These are phyloP conservation scores for Panicum miliaceum DNA, from an alignment of 176 grass and related monocot species.

Conservation along the genomic window DNA sequence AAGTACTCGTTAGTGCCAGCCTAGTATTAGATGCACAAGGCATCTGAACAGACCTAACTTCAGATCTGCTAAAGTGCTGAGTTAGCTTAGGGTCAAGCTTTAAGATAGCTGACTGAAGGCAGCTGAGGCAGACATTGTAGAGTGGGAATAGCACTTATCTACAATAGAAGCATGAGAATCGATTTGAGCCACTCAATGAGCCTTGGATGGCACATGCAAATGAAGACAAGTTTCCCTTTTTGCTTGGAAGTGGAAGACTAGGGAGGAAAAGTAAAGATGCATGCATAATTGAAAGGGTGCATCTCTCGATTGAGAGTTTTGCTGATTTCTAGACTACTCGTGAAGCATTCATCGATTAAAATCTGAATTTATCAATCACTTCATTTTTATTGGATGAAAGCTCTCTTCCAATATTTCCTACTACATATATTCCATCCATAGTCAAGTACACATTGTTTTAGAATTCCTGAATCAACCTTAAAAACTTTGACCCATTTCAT, in stretches of 20 bases:
- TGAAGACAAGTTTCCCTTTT: neutral
- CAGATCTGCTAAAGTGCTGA: neutral
- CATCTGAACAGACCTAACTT: slow-evolving; percentile 1
- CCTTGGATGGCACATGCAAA: neutral
- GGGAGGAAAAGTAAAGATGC: neutral
- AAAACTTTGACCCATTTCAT: no score
- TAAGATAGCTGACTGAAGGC: neutral
- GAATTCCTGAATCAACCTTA: no score
- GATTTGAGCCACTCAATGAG: neutral
- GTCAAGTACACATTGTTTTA: no score
- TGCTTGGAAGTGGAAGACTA: neutral
- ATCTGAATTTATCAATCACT: no score
- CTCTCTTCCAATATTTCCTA: no score
- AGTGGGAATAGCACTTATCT: neutral
- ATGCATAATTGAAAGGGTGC: neutral
- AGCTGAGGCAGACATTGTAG: neutral
- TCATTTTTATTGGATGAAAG: neutral
- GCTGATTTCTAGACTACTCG: no score
- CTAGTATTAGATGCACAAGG: slow-evolving; percentile 13
- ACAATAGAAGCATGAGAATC: neutral
- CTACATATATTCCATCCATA: no score
- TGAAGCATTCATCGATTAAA: no score
- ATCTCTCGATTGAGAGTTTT: neutral
- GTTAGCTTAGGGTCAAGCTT: slow-evolving; percentile 4
- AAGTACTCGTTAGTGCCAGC: neutral